phyloP scores from a whole-genome alignment of 345 rosid species.

The Turritis glabra region DNA sequence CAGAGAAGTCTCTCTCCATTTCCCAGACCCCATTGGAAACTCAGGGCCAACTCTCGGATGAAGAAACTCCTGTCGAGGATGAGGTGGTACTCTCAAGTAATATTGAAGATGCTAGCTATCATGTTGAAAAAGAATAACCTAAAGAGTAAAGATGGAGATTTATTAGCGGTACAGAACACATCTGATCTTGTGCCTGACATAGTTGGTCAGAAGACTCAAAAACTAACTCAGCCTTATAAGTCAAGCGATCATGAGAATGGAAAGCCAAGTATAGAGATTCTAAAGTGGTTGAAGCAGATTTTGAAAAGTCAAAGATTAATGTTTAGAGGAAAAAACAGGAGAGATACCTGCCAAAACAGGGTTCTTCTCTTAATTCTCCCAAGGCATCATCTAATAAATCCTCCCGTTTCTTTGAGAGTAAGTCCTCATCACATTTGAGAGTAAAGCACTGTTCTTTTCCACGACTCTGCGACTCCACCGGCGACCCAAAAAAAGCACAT shows the following conservation, averaged over 20 bases:
- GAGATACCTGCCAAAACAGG: conserved; percentile 68
- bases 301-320: conserved; percentile 60
- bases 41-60: conserved; percentile 48
- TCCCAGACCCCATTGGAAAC: conserved; percentile 46
- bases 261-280: conserved; percentile 51
- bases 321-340: conserved; percentile 70
- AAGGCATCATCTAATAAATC: conserved; percentile 83
- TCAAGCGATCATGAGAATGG: conserved; percentile 61
- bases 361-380: conserved; percentile 59
- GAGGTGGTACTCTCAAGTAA: conserved; percentile 40
- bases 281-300: conserved; percentile 65
- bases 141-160: conserved; percentile 49
- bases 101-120: conserved; percentile 36
- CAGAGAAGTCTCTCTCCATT: conserved; percentile 60
- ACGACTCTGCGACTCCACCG: no score
- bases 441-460: no score
- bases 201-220: conserved; percentile 48
- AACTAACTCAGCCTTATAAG: conserved; percentile 48
- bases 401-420: conserved; percentile 94
- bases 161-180: conserved; percentile 41
- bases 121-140: conserved; percentile 47
- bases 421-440: no score
- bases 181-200: conserved; percentile 51
- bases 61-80: conserved; percentile 48
- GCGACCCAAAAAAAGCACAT: no score